phyloP scores from a whole-genome alignment of 169 alveolate species.

The Theileria luwenshuni region DNA sequence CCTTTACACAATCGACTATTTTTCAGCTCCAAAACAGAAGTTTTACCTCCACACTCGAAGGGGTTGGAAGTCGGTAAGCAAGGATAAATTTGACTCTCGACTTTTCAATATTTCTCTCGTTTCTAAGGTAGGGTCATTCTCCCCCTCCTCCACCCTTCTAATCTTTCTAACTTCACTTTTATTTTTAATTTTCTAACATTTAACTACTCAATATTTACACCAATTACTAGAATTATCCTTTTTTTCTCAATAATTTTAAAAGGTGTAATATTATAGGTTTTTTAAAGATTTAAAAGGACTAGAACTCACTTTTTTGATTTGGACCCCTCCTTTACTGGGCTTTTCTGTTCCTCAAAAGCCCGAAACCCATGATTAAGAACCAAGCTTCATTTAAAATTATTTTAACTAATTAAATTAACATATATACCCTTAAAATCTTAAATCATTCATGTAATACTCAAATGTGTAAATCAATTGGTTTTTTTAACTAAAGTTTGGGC shows the following conservation, averaged over 20 bases:
- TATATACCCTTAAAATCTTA: background rate
- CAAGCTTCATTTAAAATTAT: conserved; percentile 12
- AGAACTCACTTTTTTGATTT: conserved; percentile 20
- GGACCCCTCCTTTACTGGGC: conserved; percentile 27
- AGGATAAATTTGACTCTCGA: background rate
- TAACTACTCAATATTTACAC: background rate
- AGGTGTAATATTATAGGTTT: background rate
- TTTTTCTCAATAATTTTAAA: too few species aligned
- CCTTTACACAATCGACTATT: conserved; percentile 14
- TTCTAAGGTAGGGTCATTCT: background rate
- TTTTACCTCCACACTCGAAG: background rate
- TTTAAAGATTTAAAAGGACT: too few species aligned
- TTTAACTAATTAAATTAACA: conserved; percentile 5
- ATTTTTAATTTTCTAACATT: too few species aligned
- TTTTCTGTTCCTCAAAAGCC: conserved; percentile 18
- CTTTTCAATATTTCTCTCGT: conserved; percentile 4
- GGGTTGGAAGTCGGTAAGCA: background rate
- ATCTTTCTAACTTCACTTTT: too few species aligned
- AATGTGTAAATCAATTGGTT: conserved; percentile 17
- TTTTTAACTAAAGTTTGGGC: too few species aligned
- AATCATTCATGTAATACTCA: background rate
- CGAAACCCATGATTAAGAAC: conserved; percentile 21
- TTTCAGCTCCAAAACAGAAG: conserved; percentile 7
- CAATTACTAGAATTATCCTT: too few species aligned
- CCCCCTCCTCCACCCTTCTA: background rate